phyloP scores from a whole-genome alignment of 768 basidiomycete species.

The Hygrocybe coccinea region DNA sequence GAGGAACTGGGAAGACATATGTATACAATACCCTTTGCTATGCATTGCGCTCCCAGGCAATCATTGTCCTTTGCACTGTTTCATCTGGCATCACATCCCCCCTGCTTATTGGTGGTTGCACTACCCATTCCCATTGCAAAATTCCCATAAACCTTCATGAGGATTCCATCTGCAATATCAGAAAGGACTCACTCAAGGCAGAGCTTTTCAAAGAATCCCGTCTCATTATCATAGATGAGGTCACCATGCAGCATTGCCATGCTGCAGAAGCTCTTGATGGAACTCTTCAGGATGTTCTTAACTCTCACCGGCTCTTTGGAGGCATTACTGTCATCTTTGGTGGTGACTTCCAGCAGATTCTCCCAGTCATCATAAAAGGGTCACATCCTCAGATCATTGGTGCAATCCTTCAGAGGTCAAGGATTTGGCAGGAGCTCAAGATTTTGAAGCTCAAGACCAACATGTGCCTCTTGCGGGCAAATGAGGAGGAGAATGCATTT shows the following conservation, averaged over 20 bases:
- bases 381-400: constrained; percentile 34
- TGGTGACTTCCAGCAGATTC: no score
- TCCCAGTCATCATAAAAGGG: constrained; percentile 41
- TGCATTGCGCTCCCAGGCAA: constrained; percentile 19
- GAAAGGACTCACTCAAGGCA: constrained; percentile 26
- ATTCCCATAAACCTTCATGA: constrained; percentile 36
- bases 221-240: constrained; percentile 45
- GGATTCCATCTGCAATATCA: constrained; percentile 30
- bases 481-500: constrained; percentile 27
- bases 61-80: constrained; percentile 43
- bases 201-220: constrained; percentile 29
- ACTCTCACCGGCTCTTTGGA: constrained; percentile 34
- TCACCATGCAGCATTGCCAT: constrained; percentile 33
- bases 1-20: no score
- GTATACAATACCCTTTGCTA: constrained; percentile 34
- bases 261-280: constrained; percentile 38
- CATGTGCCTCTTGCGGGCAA: constrained; percentile 34
- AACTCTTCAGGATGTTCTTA: constrained; percentile 31
- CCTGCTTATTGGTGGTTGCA: constrained; percentile 35
- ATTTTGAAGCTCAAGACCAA: constrained; percentile 35
- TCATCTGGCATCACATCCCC: constrained; percentile 48
- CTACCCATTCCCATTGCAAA: constrained; percentile 44
- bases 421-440: constrained; percentile 34
- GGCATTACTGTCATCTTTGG: constrained; percentile 41
- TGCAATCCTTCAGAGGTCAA: constrained; percentile 32